Percentiles rank a stretch among this genome's conserved stretches.
phyloP scores from a whole-genome alignment of 2,329 filamentous ascomycete genomes.

The Plenodomus biglobosus region DNA sequence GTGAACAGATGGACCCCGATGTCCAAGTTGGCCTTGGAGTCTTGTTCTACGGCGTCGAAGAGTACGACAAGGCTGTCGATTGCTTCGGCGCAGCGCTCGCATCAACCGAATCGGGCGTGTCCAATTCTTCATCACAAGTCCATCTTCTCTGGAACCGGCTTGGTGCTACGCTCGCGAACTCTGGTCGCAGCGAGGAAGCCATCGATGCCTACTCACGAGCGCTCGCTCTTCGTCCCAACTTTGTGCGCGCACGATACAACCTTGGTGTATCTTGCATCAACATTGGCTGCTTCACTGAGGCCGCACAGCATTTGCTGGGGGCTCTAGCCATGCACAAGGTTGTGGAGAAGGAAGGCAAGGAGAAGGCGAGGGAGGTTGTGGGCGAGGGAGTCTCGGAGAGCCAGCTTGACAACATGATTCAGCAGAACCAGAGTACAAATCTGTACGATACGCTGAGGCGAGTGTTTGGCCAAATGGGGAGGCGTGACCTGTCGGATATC shows the following conservation, averaged over 20 bases:
- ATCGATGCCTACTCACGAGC: constrained; percentile 96
- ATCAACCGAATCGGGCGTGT: constrained; percentile 77
- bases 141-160: constrained; percentile 97
- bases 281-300: constrained; percentile 91
- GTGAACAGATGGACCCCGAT: constrained; percentile 96
- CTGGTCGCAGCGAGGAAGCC: constrained; percentile 88
- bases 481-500: constrained; percentile 82
- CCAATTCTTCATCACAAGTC: constrained; percentile 81
- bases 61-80: constrained; percentile 98
- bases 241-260: constrained; percentile 95
- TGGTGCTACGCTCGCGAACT: constrained; percentile 93
- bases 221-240: constrained; percentile 86
- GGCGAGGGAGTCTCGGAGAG: constrained; percentile 63
- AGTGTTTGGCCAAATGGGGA: constrained; percentile 95
- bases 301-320: constrained; percentile 87
- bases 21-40: constrained; percentile 97
- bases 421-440: constrained; percentile 95
- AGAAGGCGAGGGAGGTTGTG: constrained; percentile 80
- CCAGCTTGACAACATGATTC: constrained; percentile 81
- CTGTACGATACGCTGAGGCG: constrained; percentile 90
- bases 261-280: constrained; percentile 96
- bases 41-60: constrained; percentile 95
- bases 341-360: constrained; percentile 80
- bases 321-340: constrained; percentile 95
- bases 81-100: constrained; percentile 93